phyloP scores from a whole-genome alignment of 192 early-diverging fungal genomes.

The Podila epigama region DNA sequence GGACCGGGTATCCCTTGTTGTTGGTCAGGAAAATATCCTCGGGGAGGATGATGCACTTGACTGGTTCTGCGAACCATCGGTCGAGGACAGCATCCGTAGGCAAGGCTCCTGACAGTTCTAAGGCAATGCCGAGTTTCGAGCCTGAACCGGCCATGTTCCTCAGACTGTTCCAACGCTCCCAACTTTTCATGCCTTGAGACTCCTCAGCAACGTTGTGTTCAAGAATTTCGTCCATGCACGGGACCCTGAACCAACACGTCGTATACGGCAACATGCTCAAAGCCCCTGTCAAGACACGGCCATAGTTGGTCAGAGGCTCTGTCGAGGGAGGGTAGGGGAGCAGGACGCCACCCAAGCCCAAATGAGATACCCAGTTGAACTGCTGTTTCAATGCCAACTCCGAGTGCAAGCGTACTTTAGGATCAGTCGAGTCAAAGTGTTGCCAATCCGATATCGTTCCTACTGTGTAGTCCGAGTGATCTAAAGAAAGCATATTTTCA shows the following conservation, averaged over 20 bases:
- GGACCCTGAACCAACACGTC: slow-evolving; percentile 22
- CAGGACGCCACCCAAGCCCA: slow-evolving; percentile 68
- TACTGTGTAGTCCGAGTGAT: slow-evolving; percentile 43
- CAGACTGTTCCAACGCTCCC: slow-evolving; percentile 86
- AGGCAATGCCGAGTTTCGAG: slow-evolving; percentile 68
- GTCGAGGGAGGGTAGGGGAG: slow-evolving; percentile 51
- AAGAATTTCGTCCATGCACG: slow-evolving; percentile 58
- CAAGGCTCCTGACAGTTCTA: slow-evolving; percentile 62
- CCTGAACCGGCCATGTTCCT: slow-evolving; percentile 74
- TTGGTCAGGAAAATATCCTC: slow-evolving; percentile 79
- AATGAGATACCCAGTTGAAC: slow-evolving; percentile 73
- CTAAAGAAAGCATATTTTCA: slow-evolving; percentile 3
- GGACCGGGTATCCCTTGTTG: slow-evolving; percentile 86
- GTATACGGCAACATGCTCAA: slow-evolving; percentile 27
- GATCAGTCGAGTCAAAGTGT: slow-evolving; percentile 58
- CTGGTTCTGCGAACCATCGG: slow-evolving; percentile 90
- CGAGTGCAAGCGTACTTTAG: slow-evolving; percentile 58
- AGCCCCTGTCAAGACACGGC: slow-evolving; percentile 55
- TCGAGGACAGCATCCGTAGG: slow-evolving; percentile 54
- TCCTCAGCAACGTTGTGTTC: slow-evolving; percentile 11
- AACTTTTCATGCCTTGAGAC: slow-evolving; percentile 52
- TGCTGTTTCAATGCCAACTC: slow-evolving; percentile 70
- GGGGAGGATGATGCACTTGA: slow-evolving; percentile 78
- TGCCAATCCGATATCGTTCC: slow-evolving; percentile 64
- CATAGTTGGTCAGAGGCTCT: slow-evolving; percentile 59